Conservation (phyloP, 108 stramenopile species). For the Fistulifera pelliculosa region DNA sequence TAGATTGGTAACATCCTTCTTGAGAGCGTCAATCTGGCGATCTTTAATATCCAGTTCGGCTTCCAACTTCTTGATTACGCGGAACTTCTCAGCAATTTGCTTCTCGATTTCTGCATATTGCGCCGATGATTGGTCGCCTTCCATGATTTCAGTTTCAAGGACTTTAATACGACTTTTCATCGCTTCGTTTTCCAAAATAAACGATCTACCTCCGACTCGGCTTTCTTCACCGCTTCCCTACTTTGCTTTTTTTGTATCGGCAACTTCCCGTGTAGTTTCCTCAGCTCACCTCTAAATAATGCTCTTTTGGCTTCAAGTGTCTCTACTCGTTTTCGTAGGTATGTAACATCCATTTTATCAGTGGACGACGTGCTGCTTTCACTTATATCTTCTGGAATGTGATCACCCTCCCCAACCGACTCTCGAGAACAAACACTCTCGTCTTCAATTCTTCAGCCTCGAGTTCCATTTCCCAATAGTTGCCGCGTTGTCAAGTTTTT, state of each 20-base stretch:
- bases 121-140: neutral
- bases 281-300: neutral
- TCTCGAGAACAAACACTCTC: neutral
- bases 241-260: neutral
- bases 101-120: slow-evolving; percentile 3
- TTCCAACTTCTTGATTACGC: neutral
- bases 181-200: slow-evolving; percentile 3
- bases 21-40: slow-evolving; percentile 4
- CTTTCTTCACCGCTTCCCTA: neutral
- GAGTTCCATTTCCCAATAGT: neutral
- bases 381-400: neutral
- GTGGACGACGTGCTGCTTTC: neutral
- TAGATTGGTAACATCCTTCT: slow-evolving; percentile 3
- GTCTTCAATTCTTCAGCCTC: neutral
- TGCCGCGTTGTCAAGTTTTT: neutral
- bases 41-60: neutral
- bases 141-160: neutral
- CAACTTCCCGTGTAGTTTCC: neutral
- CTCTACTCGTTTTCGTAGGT: slow-evolving; percentile 3
- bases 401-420: neutral
- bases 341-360: neutral
- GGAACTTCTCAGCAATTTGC: neutral
- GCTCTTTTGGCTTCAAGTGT: slow-evolving; percentile 5
- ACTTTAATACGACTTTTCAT: neutral
- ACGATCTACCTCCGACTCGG: slow-evolving; percentile 3